Percentiles rank a stretch among this genome's conserved stretches.
These are phyloP conservation scores for Trichophaea hybrida DNA, from an alignment of 2,329 filamentous ascomycete species.

Conservation along the genomic window DNA sequence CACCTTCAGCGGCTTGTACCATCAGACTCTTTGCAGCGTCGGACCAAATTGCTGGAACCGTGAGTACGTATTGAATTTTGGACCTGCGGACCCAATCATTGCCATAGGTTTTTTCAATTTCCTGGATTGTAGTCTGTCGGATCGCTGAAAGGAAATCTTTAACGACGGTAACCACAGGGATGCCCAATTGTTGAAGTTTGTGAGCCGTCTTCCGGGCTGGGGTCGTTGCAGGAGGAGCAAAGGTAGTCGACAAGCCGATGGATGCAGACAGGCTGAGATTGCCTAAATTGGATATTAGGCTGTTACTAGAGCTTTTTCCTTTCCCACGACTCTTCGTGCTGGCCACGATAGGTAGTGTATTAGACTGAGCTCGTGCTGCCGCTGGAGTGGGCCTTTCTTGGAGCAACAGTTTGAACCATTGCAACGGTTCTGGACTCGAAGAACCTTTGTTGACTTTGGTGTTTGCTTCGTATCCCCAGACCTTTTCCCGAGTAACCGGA, in stretches of 20 bases:
- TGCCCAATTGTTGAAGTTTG: neutral
- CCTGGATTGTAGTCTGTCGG: neutral
- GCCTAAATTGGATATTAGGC: too few relatives aligned
- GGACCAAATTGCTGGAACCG: slow-evolving; percentile 47
- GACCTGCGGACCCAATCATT: neutral
- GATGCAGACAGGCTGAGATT: too few relatives aligned
- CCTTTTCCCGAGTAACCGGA: neutral
- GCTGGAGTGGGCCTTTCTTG: neutral
- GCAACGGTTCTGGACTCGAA: neutral
- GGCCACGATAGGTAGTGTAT: too few relatives aligned
- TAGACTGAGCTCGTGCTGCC: neutral
- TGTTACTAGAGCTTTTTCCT: too few relatives aligned
- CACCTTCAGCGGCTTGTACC: slow-evolving; percentile 58
- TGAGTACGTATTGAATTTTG: neutral
- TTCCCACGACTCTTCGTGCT: too few relatives aligned
- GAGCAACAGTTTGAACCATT: slow-evolving; percentile 6
- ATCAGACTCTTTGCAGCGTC: slow-evolving; percentile 73
- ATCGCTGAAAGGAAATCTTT: neutral
- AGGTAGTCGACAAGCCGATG: neutral
- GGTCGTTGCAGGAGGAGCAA: neutral
- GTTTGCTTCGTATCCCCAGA: neutral
- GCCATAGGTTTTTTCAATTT: neutral
- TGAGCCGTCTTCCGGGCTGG: neutral
- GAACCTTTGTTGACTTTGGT: neutral
- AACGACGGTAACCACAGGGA: neutral